Evolutionary conservation across 1,139 yeast species (phyloP), one percentile per base, ranked within the genome.

Genomic region (Geotrichum restrictum): DNA sequence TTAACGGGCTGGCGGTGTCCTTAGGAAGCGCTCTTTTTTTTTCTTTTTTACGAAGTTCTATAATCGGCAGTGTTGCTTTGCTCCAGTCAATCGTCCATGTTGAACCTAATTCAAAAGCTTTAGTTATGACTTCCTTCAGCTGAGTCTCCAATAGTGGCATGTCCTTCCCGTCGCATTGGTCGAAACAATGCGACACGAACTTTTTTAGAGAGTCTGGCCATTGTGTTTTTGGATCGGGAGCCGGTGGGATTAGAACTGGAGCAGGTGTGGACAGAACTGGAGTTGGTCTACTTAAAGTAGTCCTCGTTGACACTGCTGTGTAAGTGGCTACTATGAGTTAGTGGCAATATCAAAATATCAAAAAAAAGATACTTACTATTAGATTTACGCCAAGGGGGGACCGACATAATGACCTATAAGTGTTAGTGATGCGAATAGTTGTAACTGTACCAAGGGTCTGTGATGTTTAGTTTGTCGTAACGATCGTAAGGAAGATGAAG

Each of bases 51-150:
- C 67, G 56, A 44, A 53, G 50, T 40, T 61, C 62, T 38, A 83
- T 62, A 1, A 80, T 64, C 0, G 93, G 91, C 1, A 85, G 59
- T 31, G 69, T 69, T 64, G 81, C 85, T 8, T 57, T 61, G 8
- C 63, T 64, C 95, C 95, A 86, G 60, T 84, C 79, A 57, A 81
- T 83, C 1, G 68, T 62, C 73, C 78, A 75, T 3, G 85, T 64
- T 41, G 73, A 73, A 14, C 73, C 70, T 40, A 71, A 67, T 3
- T 68, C 68, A 44, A 78, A 74, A 0, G 91, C 89, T 52, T 65
- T 61, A 49, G 79, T 74, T 29, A 82, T 74, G 33, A 80, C 64
- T 19, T 65, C 62, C 57, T 75, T 80, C 42, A 82, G 66, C 61
- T 81, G 80, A 3, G 60, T 53, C 56, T 79, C 69, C 61, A 69